Conservation (phyloP, 345 rosid genomes). For the Gossypium raimondii region DNA sequence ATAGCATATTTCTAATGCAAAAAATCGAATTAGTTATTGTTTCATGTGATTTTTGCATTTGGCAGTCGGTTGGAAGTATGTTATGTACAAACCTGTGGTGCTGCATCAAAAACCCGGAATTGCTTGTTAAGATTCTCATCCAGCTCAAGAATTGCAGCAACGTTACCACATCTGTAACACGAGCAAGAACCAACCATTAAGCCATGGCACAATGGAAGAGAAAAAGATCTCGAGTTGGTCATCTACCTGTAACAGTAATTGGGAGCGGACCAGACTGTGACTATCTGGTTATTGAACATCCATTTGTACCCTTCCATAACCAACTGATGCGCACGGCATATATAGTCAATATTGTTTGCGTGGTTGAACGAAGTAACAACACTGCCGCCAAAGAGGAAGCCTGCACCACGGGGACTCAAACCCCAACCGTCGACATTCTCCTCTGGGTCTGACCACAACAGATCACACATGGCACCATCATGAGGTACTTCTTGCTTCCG, state of each 20-base stretch:
- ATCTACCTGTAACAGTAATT: slow-evolving; percentile 93
- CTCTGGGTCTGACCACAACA: slow-evolving; percentile 98
- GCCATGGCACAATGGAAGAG: slow-evolving; percentile 4
- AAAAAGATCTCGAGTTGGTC: not conserved
- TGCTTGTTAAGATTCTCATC: slow-evolving; percentile 75
- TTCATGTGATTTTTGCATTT: not conserved
- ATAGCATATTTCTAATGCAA: not conserved
- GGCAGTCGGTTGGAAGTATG: not conserved
- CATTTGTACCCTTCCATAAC: slow-evolving; percentile 98
- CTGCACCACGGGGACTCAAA: slow-evolving; percentile 95
- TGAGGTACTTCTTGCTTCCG: slow-evolving; percentile 99
- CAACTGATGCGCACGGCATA: slow-evolving; percentile 91
- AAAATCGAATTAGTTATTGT: not conserved
- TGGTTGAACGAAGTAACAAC: slow-evolving; percentile 82
- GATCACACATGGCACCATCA: slow-evolving; percentile 99
- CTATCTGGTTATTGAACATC: slow-evolving; percentile 92
- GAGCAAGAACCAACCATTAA: slow-evolving; percentile 16
- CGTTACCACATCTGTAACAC: slow-evolving; percentile 80
- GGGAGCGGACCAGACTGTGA: slow-evolving; percentile 99
- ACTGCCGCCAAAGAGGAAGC: slow-evolving; percentile 84
- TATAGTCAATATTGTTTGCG: slow-evolving; percentile 78
- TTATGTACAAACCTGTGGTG: slow-evolving; percentile 63
- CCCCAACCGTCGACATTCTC: slow-evolving; percentile 97
- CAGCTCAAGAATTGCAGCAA: slow-evolving; percentile 88
- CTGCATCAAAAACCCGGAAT: slow-evolving; percentile 95